Conservation (phyloP, 2,329 filamentous ascomycete species). For the Albophoma yamanashiensis region DNA sequence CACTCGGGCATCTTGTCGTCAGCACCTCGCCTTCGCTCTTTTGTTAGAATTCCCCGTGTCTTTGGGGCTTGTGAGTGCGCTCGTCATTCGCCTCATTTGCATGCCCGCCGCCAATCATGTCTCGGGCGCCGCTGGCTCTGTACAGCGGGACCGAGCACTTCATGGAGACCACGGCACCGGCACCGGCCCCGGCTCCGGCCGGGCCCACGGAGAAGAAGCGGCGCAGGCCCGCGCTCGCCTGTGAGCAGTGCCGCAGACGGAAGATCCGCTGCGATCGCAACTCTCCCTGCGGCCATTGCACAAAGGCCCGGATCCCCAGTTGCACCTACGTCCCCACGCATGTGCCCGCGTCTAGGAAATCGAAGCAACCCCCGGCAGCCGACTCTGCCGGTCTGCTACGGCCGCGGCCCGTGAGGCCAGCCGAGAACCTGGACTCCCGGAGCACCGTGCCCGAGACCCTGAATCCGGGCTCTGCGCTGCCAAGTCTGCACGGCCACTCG, state of each 20-base stretch:
- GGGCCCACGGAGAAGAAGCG: slow-evolving; percentile 21
- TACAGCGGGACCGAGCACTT: not conserved
- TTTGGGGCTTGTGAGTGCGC: not conserved
- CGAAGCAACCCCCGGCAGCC: not conserved
- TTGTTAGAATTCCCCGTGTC: not conserved
- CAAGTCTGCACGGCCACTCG: not conserved
- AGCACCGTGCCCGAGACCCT: not conserved
- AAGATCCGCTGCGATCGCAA: slow-evolving; percentile 53
- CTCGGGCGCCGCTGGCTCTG: not conserved
- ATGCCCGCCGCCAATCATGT: not conserved
- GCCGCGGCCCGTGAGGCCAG: not conserved
- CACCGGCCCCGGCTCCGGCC: not conserved
- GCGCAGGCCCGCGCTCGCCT: slow-evolving; percentile 34
- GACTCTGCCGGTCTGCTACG: not conserved
- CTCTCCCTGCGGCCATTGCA: slow-evolving; percentile 47
- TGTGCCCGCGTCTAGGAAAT: slow-evolving; percentile 15
- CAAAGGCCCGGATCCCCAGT: slow-evolving; percentile 40
- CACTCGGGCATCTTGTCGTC: not conserved
- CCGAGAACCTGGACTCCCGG: not conserved
- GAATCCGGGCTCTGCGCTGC: not conserved
- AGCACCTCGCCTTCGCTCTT: not conserved
- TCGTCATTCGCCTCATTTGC: not conserved
- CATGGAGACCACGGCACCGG: not conserved
- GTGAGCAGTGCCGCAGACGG: slow-evolving; percentile 44
- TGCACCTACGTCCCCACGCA: slow-evolving; percentile 40